Conservation (phyloP, 208 protist genomes). For the Leishmania major region DNA sequence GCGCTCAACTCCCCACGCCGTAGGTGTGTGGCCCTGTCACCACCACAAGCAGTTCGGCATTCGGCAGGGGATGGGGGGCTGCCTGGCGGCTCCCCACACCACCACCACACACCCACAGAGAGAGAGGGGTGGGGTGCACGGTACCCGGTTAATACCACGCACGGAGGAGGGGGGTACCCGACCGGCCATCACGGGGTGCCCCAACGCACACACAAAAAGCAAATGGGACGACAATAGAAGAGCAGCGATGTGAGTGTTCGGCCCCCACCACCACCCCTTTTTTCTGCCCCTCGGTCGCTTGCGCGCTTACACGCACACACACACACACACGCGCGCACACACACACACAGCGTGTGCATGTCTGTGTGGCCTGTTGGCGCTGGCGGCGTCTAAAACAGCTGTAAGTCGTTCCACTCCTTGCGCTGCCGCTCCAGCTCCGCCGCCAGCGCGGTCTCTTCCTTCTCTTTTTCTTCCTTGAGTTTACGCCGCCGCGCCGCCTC, state of each 20-base stretch:
- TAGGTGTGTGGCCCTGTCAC: neutral
- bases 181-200: neutral
- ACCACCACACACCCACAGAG: neutral
- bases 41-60: neutral
- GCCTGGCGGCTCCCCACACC: neutral
- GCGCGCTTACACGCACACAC: neutral
- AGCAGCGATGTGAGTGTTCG: no score
- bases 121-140: neutral
- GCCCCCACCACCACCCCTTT: no score
- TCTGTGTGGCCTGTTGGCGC: neutral
- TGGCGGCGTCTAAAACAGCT: conserved; percentile 56
- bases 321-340: neutral
- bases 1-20: neutral
- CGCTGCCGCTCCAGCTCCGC: conserved; percentile 75
- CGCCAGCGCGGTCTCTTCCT: conserved; percentile 54
- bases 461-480: conserved; percentile 55
- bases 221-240: neutral
- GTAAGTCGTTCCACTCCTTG: conserved; percentile 76
- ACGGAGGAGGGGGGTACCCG: neutral
- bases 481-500: conserved; percentile 70
- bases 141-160: neutral
- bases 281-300: no score
- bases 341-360: neutral
- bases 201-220: neutral
- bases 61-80: neutral